Conservation (phyloP, 352 stramenopile species). For the Phytophthora meadii region DNA sequence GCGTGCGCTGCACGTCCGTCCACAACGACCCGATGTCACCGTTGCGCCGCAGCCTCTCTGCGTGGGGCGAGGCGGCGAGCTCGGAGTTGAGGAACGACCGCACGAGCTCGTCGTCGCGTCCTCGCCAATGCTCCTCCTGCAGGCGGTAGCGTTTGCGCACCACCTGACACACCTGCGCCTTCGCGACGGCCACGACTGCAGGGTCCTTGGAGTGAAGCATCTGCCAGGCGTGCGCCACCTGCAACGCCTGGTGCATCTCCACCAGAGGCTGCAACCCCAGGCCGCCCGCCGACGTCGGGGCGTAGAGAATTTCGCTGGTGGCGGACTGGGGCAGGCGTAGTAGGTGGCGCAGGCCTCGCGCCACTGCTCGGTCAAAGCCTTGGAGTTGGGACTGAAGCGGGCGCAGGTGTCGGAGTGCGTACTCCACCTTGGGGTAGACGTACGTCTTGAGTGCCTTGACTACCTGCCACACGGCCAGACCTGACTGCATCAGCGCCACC, state of each 20-base stretch:
- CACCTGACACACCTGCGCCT: constrained; percentile 11
- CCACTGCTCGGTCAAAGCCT: constrained; percentile 3
- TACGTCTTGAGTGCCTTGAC: constrained; percentile 23
- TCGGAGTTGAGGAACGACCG: constrained; percentile 13
- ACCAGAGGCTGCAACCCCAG: constrained; percentile 16
- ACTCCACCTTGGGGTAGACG: constrained; percentile 18
- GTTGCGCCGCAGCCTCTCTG: not conserved
- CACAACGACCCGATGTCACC: constrained; percentile 17
- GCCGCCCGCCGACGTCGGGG: constrained; percentile 4
- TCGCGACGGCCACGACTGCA: not conserved
- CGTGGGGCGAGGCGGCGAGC: constrained; percentile 7
- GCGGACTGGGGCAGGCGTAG: not conserved
- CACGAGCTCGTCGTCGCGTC: not conserved
- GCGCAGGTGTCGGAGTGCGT: constrained; percentile 10
- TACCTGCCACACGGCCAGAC: constrained; percentile 3
- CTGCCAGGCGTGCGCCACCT: constrained; percentile 23
- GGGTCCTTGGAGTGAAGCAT: constrained; percentile 24
- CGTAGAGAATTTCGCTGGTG: constrained; percentile 20
- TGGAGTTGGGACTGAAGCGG: constrained; percentile 10
- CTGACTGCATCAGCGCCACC: constrained; percentile 16
- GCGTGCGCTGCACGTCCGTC: constrained; percentile 11
- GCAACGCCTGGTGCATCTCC: constrained; percentile 20
- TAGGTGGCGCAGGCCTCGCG: constrained; percentile 1
- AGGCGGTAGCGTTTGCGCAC: constrained; percentile 17
- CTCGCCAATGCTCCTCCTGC: constrained; percentile 17